Base-by-base conservation (phyloP, 1,284 basidiomycete genomes). In the Rhodotorula glutinis region DNA sequence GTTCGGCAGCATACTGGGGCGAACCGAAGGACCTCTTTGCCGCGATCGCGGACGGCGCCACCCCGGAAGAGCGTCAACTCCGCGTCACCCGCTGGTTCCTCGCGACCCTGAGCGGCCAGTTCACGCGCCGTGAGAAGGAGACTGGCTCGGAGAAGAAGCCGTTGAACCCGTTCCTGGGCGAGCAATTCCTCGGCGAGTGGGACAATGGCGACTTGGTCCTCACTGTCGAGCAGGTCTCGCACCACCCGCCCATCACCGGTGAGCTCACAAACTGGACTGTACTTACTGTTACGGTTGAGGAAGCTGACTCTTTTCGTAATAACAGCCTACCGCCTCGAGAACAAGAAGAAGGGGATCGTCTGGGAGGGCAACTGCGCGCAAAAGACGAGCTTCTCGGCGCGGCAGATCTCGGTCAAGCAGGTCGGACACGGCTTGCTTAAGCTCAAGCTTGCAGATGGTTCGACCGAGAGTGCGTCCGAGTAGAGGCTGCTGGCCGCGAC, bases 181-280 rank as follows among this genome's bases (percentile, higher is more conserved):
- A 81, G 78, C 82, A 93, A 49, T 98, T 98, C 82, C 92, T 93
- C 74, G 95, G 95, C 57, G 79, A 83, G 69, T 98, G 95, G 94
- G 90, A 92, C 1, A 81, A 86, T 69, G 86, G 85, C n/a, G 86
- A 88, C 29, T 91, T 91, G n/a, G 85, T 89, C 78, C 85, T 98
- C 40, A 84, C 90, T 47, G 91, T 95, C n/a, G 95, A 98, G 82
- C 95, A 98, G 80, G 94, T 97, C 60, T 95, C 92, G 38, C 93
- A 95, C 77, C 92, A 95, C 79, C 92, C 92, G 41, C 74, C 67
- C 47, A 62, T 75, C 41, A 73, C 58, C 21, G 58, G 58, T 43
- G 25, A 49, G 58, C 47, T 25, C 43, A 33, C 7, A 3, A 40
- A n/a, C n/a, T n/a, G n/a, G n/a, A n/a, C n/a, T n/a, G n/a, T n/a